These are phyloP conservation scores for Annulohypoxylon bovei DNA, from an alignment of 495 filamentous ascomycete genomes.

Conservation along the genomic window DNA sequence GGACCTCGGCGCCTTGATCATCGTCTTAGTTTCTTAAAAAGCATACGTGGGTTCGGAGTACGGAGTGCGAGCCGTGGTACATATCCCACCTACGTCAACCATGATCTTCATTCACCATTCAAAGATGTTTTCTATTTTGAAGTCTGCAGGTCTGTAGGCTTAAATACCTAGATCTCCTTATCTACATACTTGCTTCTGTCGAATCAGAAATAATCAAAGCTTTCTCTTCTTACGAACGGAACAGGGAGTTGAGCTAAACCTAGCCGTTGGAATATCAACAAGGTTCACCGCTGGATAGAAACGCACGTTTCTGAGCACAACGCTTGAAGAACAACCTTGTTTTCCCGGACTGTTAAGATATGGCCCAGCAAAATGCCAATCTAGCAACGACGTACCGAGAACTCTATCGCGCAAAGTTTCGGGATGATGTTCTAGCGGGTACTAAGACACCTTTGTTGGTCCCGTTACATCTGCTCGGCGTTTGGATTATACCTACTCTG, in stretches of 20 bases:
- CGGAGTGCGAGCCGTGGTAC: neutral
- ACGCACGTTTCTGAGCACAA: slow-evolving; percentile 4
- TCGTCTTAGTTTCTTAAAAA: neutral
- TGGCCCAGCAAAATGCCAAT: slow-evolving; percentile 25
- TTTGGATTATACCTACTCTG: slow-evolving; percentile 60
- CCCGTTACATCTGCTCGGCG: slow-evolving; percentile 61
- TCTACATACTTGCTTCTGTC: neutral
- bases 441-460: slow-evolving; percentile 63
- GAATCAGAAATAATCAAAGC: neutral
- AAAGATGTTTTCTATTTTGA: neutral
- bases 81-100: slow-evolving; percentile 20
- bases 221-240: neutral
- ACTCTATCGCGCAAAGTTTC: slow-evolving; percentile 40
- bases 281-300: neutral
- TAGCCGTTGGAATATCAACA: slow-evolving; percentile 1
- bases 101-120: neutral
- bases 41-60: neutral
- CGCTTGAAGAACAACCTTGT: slow-evolving; percentile 8
- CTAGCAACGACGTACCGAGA: slow-evolving; percentile 39
- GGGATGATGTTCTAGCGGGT: slow-evolving; percentile 46
- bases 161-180: neutral
- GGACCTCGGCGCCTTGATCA: neutral
- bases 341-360: slow-evolving; percentile 7
- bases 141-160: too few relatives aligned
- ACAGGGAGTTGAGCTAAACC: neutral